phyloP scores from a whole-genome alignment of 805 yeast genomes.

The Wickerhamomyces rabaulensis region DNA sequence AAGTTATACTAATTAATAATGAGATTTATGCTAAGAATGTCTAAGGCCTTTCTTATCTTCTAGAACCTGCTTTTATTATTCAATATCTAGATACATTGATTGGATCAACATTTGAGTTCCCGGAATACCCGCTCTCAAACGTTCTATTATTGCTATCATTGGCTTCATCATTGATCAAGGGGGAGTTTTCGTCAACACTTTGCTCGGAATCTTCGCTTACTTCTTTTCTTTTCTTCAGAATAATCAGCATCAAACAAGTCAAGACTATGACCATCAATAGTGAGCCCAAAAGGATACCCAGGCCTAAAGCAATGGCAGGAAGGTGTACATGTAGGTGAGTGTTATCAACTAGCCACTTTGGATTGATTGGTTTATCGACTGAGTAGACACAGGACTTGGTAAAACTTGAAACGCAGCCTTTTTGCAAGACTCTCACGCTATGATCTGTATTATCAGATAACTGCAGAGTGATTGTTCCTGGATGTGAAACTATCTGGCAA shows the following conservation, averaged over 20 bases:
- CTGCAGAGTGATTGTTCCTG: constrained; percentile 32
- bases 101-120: constrained; percentile 16
- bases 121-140: constrained; percentile 22
- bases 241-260: constrained; percentile 31
- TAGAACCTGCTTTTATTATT: too few species aligned
- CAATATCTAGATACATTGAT: constrained; percentile 7
- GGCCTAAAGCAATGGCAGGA: constrained; percentile 61
- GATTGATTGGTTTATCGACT: constrained; percentile 62
- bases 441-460: constrained; percentile 41
- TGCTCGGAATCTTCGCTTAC: constrained; percentile 1
- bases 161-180: neutral
- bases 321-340: constrained; percentile 51
- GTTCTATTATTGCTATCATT: neutral
- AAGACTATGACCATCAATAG: constrained; percentile 30
- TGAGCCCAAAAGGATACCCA: constrained; percentile 63
- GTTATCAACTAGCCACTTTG: constrained; percentile 52
- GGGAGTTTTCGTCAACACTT: constrained; percentile 1
- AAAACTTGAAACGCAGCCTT: constrained; percentile 50
- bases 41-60: too few species aligned
- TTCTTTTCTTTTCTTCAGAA: constrained; percentile 25
- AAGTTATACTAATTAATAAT: too few species aligned
- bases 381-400: constrained; percentile 49
- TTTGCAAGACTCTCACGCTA: constrained; percentile 52
- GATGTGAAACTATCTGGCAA: constrained; percentile 35
- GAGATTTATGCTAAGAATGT: too few species aligned